Percentiles rank a stretch among this genome's conserved stretches.
These are phyloP conservation scores for Plicaturopsis crispa DNA, from an alignment of 768 basidiomycete species.

Conservation along the genomic window DNA sequence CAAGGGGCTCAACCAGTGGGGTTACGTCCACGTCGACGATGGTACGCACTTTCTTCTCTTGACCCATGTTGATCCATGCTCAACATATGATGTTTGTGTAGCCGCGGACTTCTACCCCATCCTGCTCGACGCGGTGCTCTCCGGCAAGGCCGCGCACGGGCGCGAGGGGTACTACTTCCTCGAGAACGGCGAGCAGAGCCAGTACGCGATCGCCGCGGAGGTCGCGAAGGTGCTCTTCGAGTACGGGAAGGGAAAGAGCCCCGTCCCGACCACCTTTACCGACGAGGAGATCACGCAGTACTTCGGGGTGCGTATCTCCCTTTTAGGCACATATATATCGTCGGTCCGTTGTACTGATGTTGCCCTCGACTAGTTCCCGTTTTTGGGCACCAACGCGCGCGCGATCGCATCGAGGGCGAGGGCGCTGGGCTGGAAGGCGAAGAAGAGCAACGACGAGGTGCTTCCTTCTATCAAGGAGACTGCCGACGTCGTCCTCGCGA, in stretches of 20 bases:
- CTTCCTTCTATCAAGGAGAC: too few species aligned
- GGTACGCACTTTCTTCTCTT: slow-evolving; percentile 9
- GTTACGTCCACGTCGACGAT: slow-evolving; percentile 18
- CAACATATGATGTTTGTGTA: slow-evolving; percentile 5
- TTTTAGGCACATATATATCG: too few species aligned
- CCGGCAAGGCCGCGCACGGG: slow-evolving; percentile 11
- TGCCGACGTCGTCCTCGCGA: too few species aligned
- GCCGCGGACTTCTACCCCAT: slow-evolving; percentile 14
- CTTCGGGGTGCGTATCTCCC: slow-evolving; percentile 1
- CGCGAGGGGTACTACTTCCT: slow-evolving; percentile 18
- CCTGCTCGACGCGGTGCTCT: slow-evolving; percentile 10
- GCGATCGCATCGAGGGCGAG: slow-evolving; percentile 5
- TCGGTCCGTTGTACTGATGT: neutral
- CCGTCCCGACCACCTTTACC: slow-evolving; percentile 10
- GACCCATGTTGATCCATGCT: slow-evolving; percentile 14
- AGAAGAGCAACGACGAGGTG: too few species aligned
- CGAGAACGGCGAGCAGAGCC: slow-evolving; percentile 11
- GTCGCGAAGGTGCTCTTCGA: slow-evolving; percentile 11
- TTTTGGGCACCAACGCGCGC: slow-evolving; percentile 12
- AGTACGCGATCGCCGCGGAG: slow-evolving; percentile 7
- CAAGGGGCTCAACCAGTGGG: slow-evolving; percentile 20
- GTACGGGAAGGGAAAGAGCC: slow-evolving; percentile 8
- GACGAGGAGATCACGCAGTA: slow-evolving; percentile 12
- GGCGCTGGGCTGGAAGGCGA: slow-evolving; percentile 14
- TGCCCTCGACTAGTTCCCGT: neutral